Conservation (phyloP, 495 filamentous ascomycete species). For the Neurospora sp. region DNA sequence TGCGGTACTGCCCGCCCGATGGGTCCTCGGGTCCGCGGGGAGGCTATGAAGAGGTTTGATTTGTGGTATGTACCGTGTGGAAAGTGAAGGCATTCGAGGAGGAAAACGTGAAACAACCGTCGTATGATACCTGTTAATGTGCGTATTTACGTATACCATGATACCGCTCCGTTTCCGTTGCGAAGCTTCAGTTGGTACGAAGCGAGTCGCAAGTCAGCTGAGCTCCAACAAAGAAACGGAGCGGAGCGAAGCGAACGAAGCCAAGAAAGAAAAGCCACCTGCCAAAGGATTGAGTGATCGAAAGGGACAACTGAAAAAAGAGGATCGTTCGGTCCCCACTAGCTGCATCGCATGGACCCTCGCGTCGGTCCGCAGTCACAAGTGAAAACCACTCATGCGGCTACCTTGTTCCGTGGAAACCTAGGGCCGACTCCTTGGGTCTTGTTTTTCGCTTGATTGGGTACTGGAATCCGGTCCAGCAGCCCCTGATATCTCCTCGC, state of each 20-base stretch:
- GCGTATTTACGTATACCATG: neutral
- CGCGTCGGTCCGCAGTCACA: constrained; percentile 30
- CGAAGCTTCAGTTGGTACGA: neutral
- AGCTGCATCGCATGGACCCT: constrained; percentile 7
- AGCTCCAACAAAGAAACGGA: neutral
- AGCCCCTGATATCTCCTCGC: neutral
- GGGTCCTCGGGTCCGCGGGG: neutral
- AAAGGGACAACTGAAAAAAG: neutral
- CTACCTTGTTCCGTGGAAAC: neutral
- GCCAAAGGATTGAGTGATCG: neutral
- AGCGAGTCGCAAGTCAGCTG: neutral
- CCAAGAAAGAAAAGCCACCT: neutral
- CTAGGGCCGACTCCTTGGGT: neutral
- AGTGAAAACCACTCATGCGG: constrained; percentile 16
- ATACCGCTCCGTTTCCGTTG: neutral
- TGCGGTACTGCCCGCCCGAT: neutral
- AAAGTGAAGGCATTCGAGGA: neutral
- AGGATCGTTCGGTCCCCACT: neutral
- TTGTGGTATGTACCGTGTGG: neutral
- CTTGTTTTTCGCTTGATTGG: neutral
- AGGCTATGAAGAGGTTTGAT: neutral
- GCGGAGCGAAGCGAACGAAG: neutral
- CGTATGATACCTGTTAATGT: neutral
- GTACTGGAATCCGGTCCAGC: neutral
- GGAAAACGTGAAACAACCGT: neutral